Percentiles rank a stretch among this genome's conserved stretches.
Conservation (phyloP, 2,329 filamentous ascomycete species). For the Phialocephala sp. region DNA sequence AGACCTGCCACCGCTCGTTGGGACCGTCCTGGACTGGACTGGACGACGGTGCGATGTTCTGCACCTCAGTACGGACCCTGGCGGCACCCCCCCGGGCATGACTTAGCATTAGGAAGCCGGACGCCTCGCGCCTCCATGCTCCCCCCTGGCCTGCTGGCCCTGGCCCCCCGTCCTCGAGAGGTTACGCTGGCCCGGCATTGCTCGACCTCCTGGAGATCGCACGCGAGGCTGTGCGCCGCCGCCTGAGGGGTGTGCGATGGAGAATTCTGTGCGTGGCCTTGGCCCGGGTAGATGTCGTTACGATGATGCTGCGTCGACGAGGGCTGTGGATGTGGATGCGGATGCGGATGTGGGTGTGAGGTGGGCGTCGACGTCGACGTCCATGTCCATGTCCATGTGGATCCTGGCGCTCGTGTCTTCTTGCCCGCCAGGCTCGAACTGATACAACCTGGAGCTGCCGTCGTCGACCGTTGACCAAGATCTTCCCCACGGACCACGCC, state of each 20-base stretch:
- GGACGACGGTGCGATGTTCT: no score
- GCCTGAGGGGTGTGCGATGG: background rate
- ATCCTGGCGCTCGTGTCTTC: background rate
- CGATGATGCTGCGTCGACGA: background rate
- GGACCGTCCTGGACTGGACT: no score
- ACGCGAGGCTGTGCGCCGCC: slow-evolving; percentile 6
- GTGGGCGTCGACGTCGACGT: background rate
- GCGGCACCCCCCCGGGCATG: slow-evolving; percentile 14
- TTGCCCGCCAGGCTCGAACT: background rate
- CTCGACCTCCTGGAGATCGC: slow-evolving; percentile 17
- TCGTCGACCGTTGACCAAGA: background rate
- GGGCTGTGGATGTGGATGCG: background rate
- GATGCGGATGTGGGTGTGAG: background rate
- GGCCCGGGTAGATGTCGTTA: background rate
- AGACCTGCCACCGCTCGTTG: no score
- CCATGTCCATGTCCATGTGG: background rate
- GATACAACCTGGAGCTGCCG: no score
- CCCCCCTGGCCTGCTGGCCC: background rate
- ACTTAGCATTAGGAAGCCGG: slow-evolving; percentile 24
- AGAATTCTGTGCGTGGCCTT: slow-evolving; percentile 18
- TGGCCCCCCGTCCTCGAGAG: background rate
- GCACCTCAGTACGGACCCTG: background rate
- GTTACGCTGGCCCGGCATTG: slow-evolving; percentile 14
- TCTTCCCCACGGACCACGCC: background rate
- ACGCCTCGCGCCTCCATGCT: slow-evolving; percentile 9